Evolutionary conservation across 495 filamentous ascomycete genomes (phyloP).

Genomic region (Penicillium diatomitis): DNA sequence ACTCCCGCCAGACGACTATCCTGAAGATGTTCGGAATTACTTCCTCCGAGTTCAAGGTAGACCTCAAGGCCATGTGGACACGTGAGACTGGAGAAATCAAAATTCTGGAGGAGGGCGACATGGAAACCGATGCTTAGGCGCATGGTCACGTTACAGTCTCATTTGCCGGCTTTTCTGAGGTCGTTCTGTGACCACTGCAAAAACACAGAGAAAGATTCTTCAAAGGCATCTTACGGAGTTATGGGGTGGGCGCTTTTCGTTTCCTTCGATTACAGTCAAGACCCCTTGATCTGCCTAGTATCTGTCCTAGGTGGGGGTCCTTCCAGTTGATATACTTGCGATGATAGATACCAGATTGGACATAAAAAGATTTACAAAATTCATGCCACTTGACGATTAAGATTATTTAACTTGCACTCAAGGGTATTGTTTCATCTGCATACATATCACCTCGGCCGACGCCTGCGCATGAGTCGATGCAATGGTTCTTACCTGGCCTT

Average conservation of each 20-base stretch:
- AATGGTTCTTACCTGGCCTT: slow-evolving; percentile 60
- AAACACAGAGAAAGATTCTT: slow-evolving; percentile 23
- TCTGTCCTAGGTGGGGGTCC: slow-evolving; percentile 13
- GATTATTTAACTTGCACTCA: too few species aligned
- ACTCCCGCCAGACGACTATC: slow-evolving; percentile 81
- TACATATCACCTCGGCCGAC: slow-evolving; percentile 15
- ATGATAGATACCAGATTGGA: slow-evolving; percentile 26
- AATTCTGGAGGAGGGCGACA: slow-evolving; percentile 29
- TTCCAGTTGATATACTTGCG: slow-evolving; percentile 30
- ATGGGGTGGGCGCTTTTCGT: slow-evolving; percentile 25
- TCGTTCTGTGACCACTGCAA: slow-evolving; percentile 4
- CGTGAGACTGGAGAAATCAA: slow-evolving; percentile 32
- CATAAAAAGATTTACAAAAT: slow-evolving; percentile 8
- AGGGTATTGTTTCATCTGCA: too few species aligned
- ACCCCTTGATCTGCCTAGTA: slow-evolving; percentile 13
- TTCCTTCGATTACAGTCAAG: slow-evolving; percentile 17
- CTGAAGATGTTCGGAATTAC: slow-evolving; percentile 89
- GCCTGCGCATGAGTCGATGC: slow-evolving; percentile 26
- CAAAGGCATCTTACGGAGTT: slow-evolving; percentile 33
- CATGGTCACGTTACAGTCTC: slow-evolving; percentile 2
- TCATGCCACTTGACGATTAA: too few species aligned
- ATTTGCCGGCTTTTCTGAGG: slow-evolving; percentile 15
- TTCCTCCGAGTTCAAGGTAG: slow-evolving; percentile 78
- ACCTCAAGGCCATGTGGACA: slow-evolving; percentile 55
- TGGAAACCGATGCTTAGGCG: slow-evolving; percentile 34